Evolutionary conservation across 768 basidiomycete genomes (phyloP).

Genomic region (Pulveroboletus sp.): DNA sequence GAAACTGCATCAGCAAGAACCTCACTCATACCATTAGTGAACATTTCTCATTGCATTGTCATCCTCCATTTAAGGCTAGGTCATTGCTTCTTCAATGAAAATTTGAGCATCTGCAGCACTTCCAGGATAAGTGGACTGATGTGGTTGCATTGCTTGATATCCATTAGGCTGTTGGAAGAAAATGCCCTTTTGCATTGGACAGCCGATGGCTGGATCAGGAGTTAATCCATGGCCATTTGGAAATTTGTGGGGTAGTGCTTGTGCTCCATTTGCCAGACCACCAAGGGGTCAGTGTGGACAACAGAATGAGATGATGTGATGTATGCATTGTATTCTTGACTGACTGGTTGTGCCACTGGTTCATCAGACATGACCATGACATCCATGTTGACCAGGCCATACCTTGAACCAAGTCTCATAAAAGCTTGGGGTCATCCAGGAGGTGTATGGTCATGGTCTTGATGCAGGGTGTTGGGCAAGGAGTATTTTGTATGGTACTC

Average conservation of each 20-base stretch:
- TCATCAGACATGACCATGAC: neutral
- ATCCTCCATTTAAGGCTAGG: neutral
- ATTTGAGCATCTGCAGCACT: neutral
- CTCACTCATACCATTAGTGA: too few species aligned
- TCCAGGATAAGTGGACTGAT: neutral
- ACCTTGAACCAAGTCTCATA: neutral
- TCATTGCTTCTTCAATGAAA: neutral
- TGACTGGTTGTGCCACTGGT: neutral
- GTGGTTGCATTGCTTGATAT: neutral
- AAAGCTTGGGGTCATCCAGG: neutral
- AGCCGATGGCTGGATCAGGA: slow-evolving; percentile 14
- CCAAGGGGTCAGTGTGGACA: neutral
- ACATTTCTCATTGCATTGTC: neutral
- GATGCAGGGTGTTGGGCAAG: neutral
- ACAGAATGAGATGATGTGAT: neutral
- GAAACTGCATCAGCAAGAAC: too few species aligned
- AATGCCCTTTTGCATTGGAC: neutral
- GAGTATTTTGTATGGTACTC: neutral
- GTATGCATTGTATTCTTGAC: slow-evolving; percentile 6
- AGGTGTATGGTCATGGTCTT: neutral
- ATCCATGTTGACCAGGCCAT: neutral
- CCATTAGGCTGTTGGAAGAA: neutral
- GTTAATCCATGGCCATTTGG: slow-evolving; percentile 21
- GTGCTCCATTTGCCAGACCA: neutral
- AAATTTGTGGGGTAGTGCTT: slow-evolving; percentile 15